Conservation (phyloP, 768 basidiomycete species). For the Fistulinella prunicolor region DNA sequence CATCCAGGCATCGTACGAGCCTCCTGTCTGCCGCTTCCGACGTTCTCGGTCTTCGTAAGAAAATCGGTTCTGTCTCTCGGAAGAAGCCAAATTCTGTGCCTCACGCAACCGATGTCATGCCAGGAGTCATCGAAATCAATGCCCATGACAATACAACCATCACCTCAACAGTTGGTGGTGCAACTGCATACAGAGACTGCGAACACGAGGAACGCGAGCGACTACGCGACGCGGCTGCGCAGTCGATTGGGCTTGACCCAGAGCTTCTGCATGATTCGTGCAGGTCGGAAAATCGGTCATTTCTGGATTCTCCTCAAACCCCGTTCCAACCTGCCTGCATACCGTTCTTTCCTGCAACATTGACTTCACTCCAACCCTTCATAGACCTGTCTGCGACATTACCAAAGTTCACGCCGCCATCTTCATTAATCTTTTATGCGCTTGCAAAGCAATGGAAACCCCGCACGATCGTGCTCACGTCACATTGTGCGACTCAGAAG, state of each 20-base stretch:
- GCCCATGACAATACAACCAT: constrained; percentile 34
- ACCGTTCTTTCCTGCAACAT: constrained; percentile 66
- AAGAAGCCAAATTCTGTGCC: constrained; percentile 37
- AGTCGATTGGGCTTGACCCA: constrained; percentile 67
- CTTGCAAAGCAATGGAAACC: constrained; percentile 71
- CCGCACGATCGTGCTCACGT: constrained; percentile 59
- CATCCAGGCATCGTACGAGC: constrained; percentile 41
- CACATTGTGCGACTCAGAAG: constrained; percentile 35
- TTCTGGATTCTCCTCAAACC: constrained; percentile 18
- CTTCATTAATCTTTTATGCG: constrained; percentile 68
- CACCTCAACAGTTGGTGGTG: constrained; percentile 23
- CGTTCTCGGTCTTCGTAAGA: constrained; percentile 43
- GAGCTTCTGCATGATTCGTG: constrained; percentile 43
- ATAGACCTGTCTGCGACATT: constrained; percentile 50
- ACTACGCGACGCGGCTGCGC: constrained; percentile 72
- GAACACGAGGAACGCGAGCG: constrained; percentile 74
- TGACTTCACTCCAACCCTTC: constrained; percentile 49
- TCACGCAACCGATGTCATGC: constrained; percentile 44
- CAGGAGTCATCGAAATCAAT: constrained; percentile 73
- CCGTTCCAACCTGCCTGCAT: constrained; percentile 6
- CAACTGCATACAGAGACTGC: constrained; percentile 37
- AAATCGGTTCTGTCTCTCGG: constrained; percentile 39
- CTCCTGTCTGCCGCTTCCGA: constrained; percentile 55
- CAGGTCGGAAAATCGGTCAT: constrained; percentile 12
- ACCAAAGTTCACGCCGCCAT: constrained; percentile 68